A percentile compares a stretch with the other conserved stretches of the same genome.
phyloP scores from a whole-genome alignment of 345 rosid genomes.

The Adansonia digitata region DNA sequence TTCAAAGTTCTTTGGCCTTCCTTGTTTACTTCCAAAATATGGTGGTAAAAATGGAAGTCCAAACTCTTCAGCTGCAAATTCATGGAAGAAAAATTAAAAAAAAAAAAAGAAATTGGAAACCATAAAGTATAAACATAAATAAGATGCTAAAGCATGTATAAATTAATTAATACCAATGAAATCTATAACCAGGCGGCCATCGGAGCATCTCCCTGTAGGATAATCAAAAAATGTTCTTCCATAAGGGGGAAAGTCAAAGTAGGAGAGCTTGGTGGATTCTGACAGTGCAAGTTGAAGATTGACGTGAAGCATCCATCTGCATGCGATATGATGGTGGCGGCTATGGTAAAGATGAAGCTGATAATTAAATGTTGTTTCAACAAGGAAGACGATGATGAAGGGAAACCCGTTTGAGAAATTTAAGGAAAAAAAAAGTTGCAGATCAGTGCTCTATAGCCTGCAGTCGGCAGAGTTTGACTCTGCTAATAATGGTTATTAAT shows the following conservation, averaged over 20 bases:
- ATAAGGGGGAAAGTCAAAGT: conserved; percentile 36
- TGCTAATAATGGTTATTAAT: too few relatives aligned
- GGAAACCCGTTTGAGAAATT: background rate
- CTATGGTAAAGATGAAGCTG: background rate
- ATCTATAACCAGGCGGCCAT: conserved; percentile 53
- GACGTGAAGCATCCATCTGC: conserved; percentile 20
- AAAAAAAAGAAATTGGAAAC: background rate
- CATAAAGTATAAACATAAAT: background rate
- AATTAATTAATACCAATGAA: conserved; percentile 50
- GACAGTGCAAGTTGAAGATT: conserved; percentile 22
- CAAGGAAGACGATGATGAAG: background rate
- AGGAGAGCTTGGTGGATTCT: conserved; percentile 12
- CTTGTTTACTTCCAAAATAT: conserved; percentile 27
- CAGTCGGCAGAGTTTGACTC: background rate
- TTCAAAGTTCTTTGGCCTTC: conserved; percentile 8
- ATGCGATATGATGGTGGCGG: background rate
- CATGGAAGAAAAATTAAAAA: background rate
- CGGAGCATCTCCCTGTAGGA: conserved; percentile 49
- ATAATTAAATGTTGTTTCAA: background rate
- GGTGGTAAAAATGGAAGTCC: conserved; percentile 43
- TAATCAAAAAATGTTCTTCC: conserved; percentile 38
- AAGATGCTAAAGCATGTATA: background rate
- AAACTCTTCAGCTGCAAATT: conserved; percentile 31
- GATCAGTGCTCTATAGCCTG: background rate
- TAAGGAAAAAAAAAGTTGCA: background rate